phyloP scores from a whole-genome alignment of 305 asterid genomes.

The Coffea humblotiana region DNA sequence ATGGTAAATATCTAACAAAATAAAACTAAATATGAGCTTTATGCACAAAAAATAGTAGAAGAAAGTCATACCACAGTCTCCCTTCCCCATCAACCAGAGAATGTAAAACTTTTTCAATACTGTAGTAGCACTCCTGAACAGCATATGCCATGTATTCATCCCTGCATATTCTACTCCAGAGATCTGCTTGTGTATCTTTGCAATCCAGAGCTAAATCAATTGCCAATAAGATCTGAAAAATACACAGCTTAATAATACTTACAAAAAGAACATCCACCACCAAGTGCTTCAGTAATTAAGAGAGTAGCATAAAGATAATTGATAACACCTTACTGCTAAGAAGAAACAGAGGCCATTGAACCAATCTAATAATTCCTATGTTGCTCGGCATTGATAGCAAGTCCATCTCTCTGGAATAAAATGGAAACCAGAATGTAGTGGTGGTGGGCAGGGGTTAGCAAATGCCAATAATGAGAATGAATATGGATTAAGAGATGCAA shows the following conservation, averaged over 20 bases:
- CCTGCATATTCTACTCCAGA: conserved; percentile 86
- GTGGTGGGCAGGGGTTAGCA: background rate
- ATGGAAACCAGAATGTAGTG: conserved; percentile 3
- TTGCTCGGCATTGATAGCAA: conserved; percentile 99
- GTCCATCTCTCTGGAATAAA: conserved; percentile 83
- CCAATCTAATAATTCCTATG: conserved; percentile 81
- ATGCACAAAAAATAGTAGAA: background rate
- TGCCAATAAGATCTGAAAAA: conserved; percentile 82
- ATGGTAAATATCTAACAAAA: background rate
- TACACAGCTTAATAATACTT: conserved; percentile 18
- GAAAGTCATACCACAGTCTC: conserved; percentile 65
- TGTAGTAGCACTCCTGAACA: conserved; percentile 92
- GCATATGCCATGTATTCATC: conserved; percentile 99
- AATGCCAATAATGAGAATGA: conserved; percentile 8
- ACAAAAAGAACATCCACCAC: conserved; percentile 15
- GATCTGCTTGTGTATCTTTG: conserved; percentile 89
- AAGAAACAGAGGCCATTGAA: conserved; percentile 99
- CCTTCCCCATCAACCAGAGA: conserved; percentile 98
- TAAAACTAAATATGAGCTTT: background rate
- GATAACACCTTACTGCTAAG: conserved; percentile 87
- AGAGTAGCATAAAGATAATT: conserved; percentile 16
- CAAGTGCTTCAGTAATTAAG: conserved; percentile 22
- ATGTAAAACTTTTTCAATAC: conserved; percentile 82
- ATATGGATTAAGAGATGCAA: background rate
- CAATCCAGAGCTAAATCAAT: conserved; percentile 97